These are phyloP conservation scores for Xylaria sp. DNA, from an alignment of 2,329 filamentous ascomycete species.

Conservation along the genomic window DNA sequence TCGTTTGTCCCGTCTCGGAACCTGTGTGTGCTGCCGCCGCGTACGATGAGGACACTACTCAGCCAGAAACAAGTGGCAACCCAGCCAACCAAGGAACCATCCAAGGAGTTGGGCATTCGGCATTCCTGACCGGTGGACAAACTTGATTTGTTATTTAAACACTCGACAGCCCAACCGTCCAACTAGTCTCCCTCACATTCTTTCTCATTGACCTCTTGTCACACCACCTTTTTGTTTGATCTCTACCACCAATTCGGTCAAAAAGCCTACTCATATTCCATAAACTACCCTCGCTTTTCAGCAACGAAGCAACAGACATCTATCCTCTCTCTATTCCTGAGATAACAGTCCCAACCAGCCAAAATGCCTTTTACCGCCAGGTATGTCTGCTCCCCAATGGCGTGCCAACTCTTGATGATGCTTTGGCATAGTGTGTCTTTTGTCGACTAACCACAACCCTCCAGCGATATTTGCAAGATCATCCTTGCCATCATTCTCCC, in stretches of 20 bases:
- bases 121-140: conserved; percentile 19
- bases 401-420: too few species aligned
- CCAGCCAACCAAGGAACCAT: conserved; percentile 23
- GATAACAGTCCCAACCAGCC: not conserved
- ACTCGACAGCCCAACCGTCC: conserved; percentile 3
- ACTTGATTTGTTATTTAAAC: conserved; percentile 22
- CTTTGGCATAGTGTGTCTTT: too few species aligned
- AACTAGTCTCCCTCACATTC: not conserved
- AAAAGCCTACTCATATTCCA: not conserved
- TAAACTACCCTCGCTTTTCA: not conserved
- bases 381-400: conserved; percentile 46
- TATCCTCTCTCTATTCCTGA: not conserved
- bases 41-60: too few species aligned
- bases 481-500: conserved; percentile 80
- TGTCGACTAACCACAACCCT: conserved; percentile 6
- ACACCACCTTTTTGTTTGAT: not conserved
- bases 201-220: not conserved
- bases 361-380: conserved; percentile 64
- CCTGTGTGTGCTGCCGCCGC: too few species aligned
- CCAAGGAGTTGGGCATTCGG: conserved; percentile 7
- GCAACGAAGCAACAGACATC: not conserved
- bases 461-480: conserved; percentile 66
- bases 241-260: not conserved
- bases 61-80: conserved; percentile 14
- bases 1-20: not conserved